Percentiles rank a stretch among this genome's conserved stretches.
Conservation (phyloP, 371 early-diverging fungal species). For the Rhizopus arrhizus region DNA sequence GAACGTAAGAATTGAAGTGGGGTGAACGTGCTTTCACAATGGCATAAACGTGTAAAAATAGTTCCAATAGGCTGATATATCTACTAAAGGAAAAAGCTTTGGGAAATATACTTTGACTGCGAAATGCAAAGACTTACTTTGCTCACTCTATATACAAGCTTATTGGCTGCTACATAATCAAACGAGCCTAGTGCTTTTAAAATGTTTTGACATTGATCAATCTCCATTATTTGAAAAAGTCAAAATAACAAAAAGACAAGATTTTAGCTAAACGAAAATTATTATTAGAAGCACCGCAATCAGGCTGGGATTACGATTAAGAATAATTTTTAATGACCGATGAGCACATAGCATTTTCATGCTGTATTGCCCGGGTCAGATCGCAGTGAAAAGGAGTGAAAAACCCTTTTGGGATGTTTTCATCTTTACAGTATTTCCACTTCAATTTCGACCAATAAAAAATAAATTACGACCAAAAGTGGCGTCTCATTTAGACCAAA, state of each 20-base stretch:
- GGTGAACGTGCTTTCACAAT: conserved; percentile 39
- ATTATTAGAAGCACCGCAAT: background rate
- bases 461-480: no score
- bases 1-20: conserved; percentile 47
- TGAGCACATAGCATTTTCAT: no score
- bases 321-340: no score
- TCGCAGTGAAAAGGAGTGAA: no score
- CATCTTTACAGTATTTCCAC: no score
- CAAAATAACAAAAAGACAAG: conserved; percentile 1
- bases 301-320: no score
- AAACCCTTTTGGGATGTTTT: no score
- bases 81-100: conserved; percentile 12
- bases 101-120: background rate
- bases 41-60: conserved; percentile 34
- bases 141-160: conserved; percentile 41
- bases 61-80: conserved; percentile 36
- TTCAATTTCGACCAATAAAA: no score
- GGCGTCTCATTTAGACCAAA: no score
- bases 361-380: no score
- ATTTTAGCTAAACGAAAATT: background rate
- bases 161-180: conserved; percentile 60
- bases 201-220: conserved; percentile 30
- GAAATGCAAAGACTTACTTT: conserved; percentile 30
- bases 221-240: conserved; percentile 18
- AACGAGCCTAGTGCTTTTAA: conserved; percentile 62